These are phyloP conservation scores for Nemania sp. DNA, from an alignment of 2,329 filamentous ascomycete species.

Conservation along the genomic window DNA sequence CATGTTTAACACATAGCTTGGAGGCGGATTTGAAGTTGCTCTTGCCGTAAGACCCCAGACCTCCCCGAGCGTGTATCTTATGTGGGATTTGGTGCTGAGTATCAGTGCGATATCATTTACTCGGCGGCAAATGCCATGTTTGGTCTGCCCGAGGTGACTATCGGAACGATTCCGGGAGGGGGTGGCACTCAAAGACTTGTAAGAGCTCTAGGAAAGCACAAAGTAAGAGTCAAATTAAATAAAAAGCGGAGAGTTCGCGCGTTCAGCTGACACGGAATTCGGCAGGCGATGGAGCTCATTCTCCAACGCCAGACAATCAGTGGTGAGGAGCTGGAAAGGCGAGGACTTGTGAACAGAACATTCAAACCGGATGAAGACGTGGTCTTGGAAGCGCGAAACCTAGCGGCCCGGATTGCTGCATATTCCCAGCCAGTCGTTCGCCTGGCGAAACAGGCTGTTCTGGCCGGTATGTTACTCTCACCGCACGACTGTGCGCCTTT, in stretches of 20 bases:
- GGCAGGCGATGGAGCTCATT: conserved; percentile 50
- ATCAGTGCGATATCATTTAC: conserved; percentile 58
- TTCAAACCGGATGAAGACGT: conserved; percentile 41
- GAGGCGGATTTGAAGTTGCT: conserved; percentile 55
- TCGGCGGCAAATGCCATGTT: conserved; percentile 82
- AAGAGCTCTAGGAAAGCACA: conserved; percentile 42
- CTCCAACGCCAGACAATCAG: conserved; percentile 46
- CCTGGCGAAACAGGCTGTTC: conserved; percentile 49
- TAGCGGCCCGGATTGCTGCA: conserved; percentile 45
- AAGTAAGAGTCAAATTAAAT: conserved; percentile 26
- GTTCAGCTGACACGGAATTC: conserved; percentile 12
- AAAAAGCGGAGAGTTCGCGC: not conserved
- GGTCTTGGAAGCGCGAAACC: conserved; percentile 42
- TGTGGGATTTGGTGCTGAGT: conserved; percentile 1
- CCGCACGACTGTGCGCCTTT: not conserved
- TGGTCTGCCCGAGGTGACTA: conserved; percentile 93
- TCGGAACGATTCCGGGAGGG: conserved; percentile 87
- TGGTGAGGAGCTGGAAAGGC: conserved; percentile 44
- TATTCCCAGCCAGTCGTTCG: conserved; percentile 46
- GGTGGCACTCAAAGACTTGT: conserved; percentile 72
- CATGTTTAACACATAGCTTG: conserved; percentile 42
- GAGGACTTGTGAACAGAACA: conserved; percentile 45
- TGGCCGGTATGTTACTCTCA: conserved; percentile 25
- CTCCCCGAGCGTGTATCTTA: not conserved
- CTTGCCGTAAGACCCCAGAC: conserved; percentile 44